A percentile compares a stretch with the other conserved stretches of the same genome.
phyloP scores from a whole-genome alignment of 164 flowering plant species.

The Akebia trifoliata region DNA sequence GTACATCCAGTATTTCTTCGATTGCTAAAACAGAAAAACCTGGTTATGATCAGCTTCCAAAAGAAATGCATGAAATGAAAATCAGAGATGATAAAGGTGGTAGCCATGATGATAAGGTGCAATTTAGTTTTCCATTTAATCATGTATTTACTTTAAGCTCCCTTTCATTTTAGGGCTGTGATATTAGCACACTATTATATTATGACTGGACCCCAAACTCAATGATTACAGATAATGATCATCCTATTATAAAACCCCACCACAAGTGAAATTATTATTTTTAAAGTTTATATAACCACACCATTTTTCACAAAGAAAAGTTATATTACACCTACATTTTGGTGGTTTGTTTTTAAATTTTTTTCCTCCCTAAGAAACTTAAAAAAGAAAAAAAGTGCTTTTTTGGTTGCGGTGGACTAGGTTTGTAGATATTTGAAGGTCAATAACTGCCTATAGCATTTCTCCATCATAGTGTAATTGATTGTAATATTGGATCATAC shows the following conservation, averaged over 20 bases:
- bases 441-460: background rate
- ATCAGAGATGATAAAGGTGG: slow-evolving; percentile 56
- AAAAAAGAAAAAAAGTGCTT: too few species aligned
- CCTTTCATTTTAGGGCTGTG: too few species aligned
- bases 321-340: too few species aligned
- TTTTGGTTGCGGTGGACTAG: background rate
- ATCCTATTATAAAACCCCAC: too few species aligned
- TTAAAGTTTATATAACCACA: too few species aligned
- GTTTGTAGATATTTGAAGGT: background rate
- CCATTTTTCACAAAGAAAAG: too few species aligned
- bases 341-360: too few species aligned
- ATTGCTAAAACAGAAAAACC: slow-evolving; percentile 26
- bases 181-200: too few species aligned
- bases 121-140: slow-evolving; percentile 4
- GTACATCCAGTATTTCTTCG: slow-evolving; percentile 37
- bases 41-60: slow-evolving; percentile 62
- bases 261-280: too few species aligned
- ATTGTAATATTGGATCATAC: slow-evolving; percentile 12
- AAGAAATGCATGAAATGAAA: slow-evolving; percentile 70
- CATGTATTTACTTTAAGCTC: background rate
- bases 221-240: too few species aligned
- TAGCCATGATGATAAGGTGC: slow-evolving; percentile 53
- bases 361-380: too few species aligned
- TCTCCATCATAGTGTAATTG: background rate
- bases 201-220: too few species aligned